Conservation (phyloP, 768 basidiomycete species). For the Xerocomellus dryophilus region DNA sequence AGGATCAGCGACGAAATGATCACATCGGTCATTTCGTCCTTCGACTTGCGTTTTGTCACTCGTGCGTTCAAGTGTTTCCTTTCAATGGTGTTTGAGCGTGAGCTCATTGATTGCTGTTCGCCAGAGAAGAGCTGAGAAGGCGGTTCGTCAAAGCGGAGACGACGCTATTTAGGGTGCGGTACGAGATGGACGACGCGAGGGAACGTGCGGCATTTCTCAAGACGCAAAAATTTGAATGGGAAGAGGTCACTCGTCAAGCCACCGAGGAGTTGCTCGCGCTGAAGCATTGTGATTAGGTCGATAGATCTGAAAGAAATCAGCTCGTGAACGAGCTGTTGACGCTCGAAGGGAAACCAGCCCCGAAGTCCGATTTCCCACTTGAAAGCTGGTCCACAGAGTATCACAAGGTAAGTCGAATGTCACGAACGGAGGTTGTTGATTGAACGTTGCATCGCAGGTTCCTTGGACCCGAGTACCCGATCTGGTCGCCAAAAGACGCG, state of each 20-base stretch:
- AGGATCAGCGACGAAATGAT: slow-evolving; percentile 74
- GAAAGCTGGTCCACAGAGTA: slow-evolving; percentile 33
- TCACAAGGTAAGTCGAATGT: slow-evolving; percentile 60
- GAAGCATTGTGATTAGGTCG: slow-evolving; percentile 44
- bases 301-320: slow-evolving; percentile 49
- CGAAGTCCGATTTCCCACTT: background rate
- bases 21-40: slow-evolving; percentile 92
- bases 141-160: slow-evolving; percentile 90
- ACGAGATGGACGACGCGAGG: slow-evolving; percentile 53
- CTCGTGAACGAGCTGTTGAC: slow-evolving; percentile 49
- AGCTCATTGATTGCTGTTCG: background rate
- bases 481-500: slow-evolving; percentile 76
- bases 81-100: background rate
- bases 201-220: slow-evolving; percentile 66
- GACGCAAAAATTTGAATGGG: slow-evolving; percentile 58
- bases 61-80: slow-evolving; percentile 54
- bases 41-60: slow-evolving; percentile 91
- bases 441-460: slow-evolving; percentile 52
- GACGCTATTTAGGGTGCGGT: slow-evolving; percentile 79
- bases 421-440: background rate
- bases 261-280: background rate
- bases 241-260: slow-evolving; percentile 40
- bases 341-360: slow-evolving; percentile 13
- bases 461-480: slow-evolving; percentile 95
- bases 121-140: slow-evolving; percentile 83